Conservation (phyloP, 345 rosid species). For the Excoecaria cochinchinensis region DNA sequence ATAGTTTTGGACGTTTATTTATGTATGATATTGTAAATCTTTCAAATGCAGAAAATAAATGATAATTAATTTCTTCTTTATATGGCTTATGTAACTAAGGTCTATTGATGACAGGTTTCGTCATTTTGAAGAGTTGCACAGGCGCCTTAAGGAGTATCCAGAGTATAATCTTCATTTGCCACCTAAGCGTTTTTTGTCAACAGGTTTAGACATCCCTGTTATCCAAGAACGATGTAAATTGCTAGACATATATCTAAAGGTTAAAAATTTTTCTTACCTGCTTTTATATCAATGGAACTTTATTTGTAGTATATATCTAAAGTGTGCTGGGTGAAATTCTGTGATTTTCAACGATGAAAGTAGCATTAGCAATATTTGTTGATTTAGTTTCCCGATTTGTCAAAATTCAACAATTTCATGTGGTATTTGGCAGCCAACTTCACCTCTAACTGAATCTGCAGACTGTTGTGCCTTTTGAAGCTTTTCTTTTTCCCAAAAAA, state of each 20-base stretch:
- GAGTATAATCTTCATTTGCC: constrained; percentile 94
- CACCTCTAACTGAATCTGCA: background rate
- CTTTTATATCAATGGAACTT: background rate
- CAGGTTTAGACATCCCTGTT: constrained; percentile 76
- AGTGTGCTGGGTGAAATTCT: background rate
- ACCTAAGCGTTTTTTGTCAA: constrained; percentile 94
- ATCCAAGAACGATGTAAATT: constrained; percentile 87
- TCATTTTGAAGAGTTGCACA: constrained; percentile 99
- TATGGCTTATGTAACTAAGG: constrained; percentile 14
- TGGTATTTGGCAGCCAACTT: background rate
- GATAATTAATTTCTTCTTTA: background rate
- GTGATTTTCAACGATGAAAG: background rate
- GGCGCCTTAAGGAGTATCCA: constrained; percentile 82
- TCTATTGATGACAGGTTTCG: constrained; percentile 59
- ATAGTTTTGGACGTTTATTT: constrained; percentile 9
- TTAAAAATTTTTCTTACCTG: constrained; percentile 28
- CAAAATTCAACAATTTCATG: background rate
- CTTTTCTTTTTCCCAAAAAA: background rate
- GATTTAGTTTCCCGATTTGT: background rate
- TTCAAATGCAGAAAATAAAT: constrained; percentile 9
- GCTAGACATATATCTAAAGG: constrained; percentile 91
- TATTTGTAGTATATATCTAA: background rate
- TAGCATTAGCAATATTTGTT: background rate
- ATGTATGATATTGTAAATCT: background rate
- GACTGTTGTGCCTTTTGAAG: background rate